These are phyloP conservation scores for Talaromyces sp. DNA, from an alignment of 2,329 filamentous ascomycete genomes.

Conservation along the genomic window DNA sequence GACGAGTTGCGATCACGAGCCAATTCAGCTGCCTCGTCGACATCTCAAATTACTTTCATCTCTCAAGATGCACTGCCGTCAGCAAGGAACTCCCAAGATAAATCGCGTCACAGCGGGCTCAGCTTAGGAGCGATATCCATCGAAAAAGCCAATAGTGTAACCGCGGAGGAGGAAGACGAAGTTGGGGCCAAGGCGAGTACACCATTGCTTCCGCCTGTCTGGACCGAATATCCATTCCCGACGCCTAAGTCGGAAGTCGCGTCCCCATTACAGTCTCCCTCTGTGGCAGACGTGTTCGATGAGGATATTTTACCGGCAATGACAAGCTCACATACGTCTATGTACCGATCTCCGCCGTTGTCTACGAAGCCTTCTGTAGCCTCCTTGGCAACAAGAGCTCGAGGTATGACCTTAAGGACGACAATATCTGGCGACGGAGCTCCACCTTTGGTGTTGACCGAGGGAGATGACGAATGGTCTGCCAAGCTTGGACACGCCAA, in stretches of 20 bases:
- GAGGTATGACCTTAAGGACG: constrained; percentile 40
- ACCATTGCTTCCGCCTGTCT: constrained; percentile 75
- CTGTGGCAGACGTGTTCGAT: constrained; percentile 58
- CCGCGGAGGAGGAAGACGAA: constrained; percentile 53
- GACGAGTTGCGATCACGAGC: constrained; percentile 37
- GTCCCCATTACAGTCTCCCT: constrained; percentile 83
- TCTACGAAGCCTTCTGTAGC: constrained; percentile 72
- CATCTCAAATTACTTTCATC: constrained; percentile 25
- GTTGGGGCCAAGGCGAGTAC: constrained; percentile 59
- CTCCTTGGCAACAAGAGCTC: constrained; percentile 59
- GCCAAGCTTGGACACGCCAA: constrained; percentile 85
- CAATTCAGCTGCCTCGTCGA: constrained; percentile 38
- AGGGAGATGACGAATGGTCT: constrained; percentile 71
- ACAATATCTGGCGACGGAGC: constrained; percentile 39
- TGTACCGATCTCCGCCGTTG: constrained; percentile 63
- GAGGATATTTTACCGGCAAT: constrained; percentile 41
- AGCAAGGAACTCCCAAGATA: constrained; percentile 55
- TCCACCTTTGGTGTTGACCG: constrained; percentile 60
- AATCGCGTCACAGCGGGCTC: constrained; percentile 47
- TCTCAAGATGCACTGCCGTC: constrained; percentile 49
- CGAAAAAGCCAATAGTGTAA: constrained; percentile 47
- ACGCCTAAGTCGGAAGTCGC: constrained; percentile 55
- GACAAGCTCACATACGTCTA: constrained; percentile 45
- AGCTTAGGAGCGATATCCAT: constrained; percentile 50
- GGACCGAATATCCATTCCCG: constrained; percentile 54